These are phyloP conservation scores for Ascochyta viciae-villosae DNA, from an alignment of 2,329 filamentous ascomycete species.

Conservation along the genomic window DNA sequence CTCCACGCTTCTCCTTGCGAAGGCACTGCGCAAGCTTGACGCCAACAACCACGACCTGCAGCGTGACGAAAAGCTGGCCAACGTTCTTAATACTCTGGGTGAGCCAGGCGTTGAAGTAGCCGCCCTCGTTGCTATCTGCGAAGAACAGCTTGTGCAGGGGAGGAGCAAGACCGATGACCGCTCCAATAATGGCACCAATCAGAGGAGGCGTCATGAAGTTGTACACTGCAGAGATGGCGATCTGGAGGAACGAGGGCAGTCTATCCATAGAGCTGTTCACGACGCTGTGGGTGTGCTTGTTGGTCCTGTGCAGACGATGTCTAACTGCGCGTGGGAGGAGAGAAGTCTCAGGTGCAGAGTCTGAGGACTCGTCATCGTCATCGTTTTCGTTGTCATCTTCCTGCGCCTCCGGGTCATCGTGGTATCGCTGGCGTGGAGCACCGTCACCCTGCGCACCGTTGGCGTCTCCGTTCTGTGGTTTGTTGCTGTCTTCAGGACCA, in stretches of 20 bases:
- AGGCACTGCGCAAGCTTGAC: conserved; percentile 67
- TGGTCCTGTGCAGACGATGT: conserved; percentile 43
- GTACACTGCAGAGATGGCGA: conserved; percentile 51
- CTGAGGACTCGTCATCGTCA: conserved; percentile 31
- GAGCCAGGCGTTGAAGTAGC: conserved; percentile 71
- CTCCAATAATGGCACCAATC: conserved; percentile 65
- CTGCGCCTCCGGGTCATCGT: conserved; percentile 24
- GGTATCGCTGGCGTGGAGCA: conserved; percentile 11
- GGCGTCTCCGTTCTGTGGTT: conserved; percentile 20
- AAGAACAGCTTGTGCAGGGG: conserved; percentile 69
- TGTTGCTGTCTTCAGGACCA: conserved; percentile 44
- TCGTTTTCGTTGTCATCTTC: conserved; percentile 27
- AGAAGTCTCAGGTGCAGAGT: conserved; percentile 52
- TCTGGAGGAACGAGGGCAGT: conserved; percentile 49
- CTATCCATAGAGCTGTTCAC: conserved; percentile 10
- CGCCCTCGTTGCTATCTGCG: conserved; percentile 62
- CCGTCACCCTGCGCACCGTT: neutral
- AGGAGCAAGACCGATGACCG: conserved; percentile 66
- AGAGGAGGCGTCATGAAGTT: conserved; percentile 68
- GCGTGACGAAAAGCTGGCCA: conserved; percentile 67
- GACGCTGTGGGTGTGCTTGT: conserved; percentile 41
- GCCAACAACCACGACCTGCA: conserved; percentile 71
- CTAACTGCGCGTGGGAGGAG: conserved; percentile 56
- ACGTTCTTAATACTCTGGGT: conserved; percentile 68
- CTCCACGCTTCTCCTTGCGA: conserved; percentile 54